Conservation (phyloP, 495 filamentous ascomycete species). For the Neurospora hispaniola region DNA sequence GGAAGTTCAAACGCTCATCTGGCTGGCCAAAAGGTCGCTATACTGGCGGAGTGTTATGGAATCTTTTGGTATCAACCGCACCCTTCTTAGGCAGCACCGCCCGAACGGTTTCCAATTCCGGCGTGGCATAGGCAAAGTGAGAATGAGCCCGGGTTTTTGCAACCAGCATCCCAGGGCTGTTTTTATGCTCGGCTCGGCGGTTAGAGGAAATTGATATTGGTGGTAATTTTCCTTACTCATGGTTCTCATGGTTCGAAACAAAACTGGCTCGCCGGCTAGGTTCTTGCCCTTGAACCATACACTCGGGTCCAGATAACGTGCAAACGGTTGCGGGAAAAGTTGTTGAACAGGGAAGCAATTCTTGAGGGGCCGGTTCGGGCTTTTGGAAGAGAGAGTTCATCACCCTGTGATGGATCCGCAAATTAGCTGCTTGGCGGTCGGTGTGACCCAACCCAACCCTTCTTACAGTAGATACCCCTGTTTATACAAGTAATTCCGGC, state of each 20-base stretch:
- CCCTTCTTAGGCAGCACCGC: neutral
- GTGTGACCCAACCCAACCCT: neutral
- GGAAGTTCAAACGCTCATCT: neutral
- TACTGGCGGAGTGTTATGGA: neutral
- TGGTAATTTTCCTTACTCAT: neutral
- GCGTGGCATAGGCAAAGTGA: neutral
- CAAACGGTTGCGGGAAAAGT: neutral
- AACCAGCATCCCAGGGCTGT: neutral
- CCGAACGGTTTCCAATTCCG: neutral
- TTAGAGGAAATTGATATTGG: neutral
- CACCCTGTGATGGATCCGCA: neutral
- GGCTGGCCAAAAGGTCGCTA: neutral
- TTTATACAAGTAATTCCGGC: no score
- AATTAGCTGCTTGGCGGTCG: neutral
- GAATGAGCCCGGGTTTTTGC: neutral
- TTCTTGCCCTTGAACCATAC: neutral
- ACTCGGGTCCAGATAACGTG: neutral
- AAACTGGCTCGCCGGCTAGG: neutral
- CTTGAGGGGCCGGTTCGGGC: neutral
- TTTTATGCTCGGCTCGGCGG: neutral
- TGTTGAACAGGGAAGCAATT: neutral
- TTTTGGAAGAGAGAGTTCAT: neutral
- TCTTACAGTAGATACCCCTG: neutral
- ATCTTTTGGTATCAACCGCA: neutral
- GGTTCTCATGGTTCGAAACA: neutral